Evolutionary conservation across 768 basidiomycete genomes (phyloP).

Genomic region (Boletus rufocinnamomeus): DNA sequence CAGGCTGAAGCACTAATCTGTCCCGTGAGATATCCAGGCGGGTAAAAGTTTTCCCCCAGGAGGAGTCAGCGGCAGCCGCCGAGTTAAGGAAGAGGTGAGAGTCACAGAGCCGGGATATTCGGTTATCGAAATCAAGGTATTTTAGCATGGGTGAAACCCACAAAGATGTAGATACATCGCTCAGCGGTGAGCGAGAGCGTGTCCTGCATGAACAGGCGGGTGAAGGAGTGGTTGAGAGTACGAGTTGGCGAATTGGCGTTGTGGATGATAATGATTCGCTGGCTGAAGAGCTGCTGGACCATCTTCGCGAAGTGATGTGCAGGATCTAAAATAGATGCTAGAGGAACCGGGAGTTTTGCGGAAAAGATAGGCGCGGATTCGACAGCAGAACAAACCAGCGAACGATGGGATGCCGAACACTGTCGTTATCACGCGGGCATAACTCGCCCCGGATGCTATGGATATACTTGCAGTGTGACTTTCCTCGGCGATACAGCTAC

Average conservation of each 20-base stretch:
- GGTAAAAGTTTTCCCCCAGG: conserved; percentile 19
- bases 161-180: neutral
- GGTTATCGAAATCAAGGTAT: conserved; percentile 3
- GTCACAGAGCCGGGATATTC: conserved; percentile 3
- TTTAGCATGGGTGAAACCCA: conserved; percentile 5
- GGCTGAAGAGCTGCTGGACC: conserved; percentile 6
- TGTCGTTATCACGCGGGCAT: conserved; percentile 22
- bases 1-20: conserved; percentile 18
- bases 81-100: conserved; percentile 15
- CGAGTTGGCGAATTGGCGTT: conserved; percentile 13
- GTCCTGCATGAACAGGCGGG: neutral
- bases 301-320: conserved; percentile 31
- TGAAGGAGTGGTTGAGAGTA: conserved; percentile 1
- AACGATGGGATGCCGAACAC: conserved; percentile 19
- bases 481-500: conserved; percentile 28
- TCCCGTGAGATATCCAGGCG: conserved; percentile 25
- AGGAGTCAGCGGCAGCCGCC: conserved; percentile 20
- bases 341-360: conserved; percentile 15
- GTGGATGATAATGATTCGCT: conserved; percentile 13
- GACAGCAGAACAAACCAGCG: conserved; percentile 25
- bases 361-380: conserved; percentile 10
- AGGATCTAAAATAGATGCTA: conserved; percentile 25
- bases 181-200: neutral
- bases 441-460: conserved; percentile 17
- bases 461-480: conserved; percentile 23